Conservation (phyloP, 2,329 filamentous ascomycete genomes). For the Claviceps humidiphila region DNA sequence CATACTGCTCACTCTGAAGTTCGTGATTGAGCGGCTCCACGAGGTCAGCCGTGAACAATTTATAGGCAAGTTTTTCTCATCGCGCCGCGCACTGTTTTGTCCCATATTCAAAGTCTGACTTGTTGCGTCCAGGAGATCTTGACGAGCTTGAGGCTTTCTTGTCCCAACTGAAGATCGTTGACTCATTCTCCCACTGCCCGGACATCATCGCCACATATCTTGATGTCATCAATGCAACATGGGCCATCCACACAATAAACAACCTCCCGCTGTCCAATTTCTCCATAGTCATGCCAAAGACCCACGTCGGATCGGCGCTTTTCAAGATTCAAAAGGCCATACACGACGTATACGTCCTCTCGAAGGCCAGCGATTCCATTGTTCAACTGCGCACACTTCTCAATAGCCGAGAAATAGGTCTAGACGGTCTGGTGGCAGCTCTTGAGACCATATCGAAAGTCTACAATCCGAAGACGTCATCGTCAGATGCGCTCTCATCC, state of each 20-base stretch:
- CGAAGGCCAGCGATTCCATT: slow-evolving; percentile 11
- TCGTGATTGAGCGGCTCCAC: slow-evolving; percentile 39
- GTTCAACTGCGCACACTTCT: slow-evolving; percentile 16
- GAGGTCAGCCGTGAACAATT: slow-evolving; percentile 32
- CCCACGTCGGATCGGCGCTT: slow-evolving; percentile 20
- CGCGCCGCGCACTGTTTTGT: not conserved
- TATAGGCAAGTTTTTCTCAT: slow-evolving; percentile 22
- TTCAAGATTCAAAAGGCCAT: slow-evolving; percentile 25
- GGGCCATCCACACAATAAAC: slow-evolving; percentile 16
- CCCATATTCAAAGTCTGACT: not conserved
- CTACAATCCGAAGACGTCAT: slow-evolving; percentile 15
- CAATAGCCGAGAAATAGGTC: slow-evolving; percentile 15
- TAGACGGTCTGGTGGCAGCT: slow-evolving; percentile 23
- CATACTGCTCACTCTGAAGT: slow-evolving; percentile 40
- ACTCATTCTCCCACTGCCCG: slow-evolving; percentile 18
- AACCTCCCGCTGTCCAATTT: slow-evolving; percentile 10
- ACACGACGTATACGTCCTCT: slow-evolving; percentile 23
- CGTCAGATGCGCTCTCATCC: slow-evolving; percentile 14
- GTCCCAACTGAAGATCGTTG: slow-evolving; percentile 12
- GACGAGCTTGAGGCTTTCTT: slow-evolving; percentile 19
- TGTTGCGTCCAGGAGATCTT: slow-evolving; percentile 15
- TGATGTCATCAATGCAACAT: slow-evolving; percentile 31
- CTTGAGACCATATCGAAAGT: slow-evolving; percentile 20
- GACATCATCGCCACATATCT: slow-evolving; percentile 33
- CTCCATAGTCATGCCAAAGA: slow-evolving; percentile 7